Evolutionary conservation across 441 rosid species (phyloP), one percentile per base, ranked within the genome.

Genomic region (Adansonia madagascariensis): DNA sequence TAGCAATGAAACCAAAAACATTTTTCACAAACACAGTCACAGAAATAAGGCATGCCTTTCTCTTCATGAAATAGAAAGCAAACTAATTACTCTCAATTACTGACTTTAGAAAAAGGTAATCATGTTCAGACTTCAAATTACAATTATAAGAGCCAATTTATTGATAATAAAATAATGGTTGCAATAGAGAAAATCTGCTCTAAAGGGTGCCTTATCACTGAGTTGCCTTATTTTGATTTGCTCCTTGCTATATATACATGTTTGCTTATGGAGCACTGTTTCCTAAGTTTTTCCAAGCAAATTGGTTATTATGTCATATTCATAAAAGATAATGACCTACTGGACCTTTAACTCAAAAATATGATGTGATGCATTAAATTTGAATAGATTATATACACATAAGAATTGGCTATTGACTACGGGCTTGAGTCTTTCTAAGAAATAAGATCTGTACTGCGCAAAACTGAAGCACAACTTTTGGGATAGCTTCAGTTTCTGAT

Each of bases 361-460:
- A 49, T 46, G 31, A 55, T 27, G 41, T 8, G 72, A 71, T 43
- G 27, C 78, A 69, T 39, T 7, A 56, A 60, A 59, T n/a, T 73
- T 63, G 24, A 63, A n/a, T 2, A 73, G 24, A 75, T 75, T 24
- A 75, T 77, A 57, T 85, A 83, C 83, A 81, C 8, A 76, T 63
- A 71, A 74, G 75, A 57, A 27, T 49, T 66, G 79, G 70, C 80
- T 55, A 69, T 18, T 5, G 65, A 77, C 31, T 60, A 71, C 59
- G 43, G 47, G 80, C 55, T 75, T 39, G 24, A 46, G 47, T 47
- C 43, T 46, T 60, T 43, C 77, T 39, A 59, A 69, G 59, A 73
- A 67, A 59, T 79, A 75, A 74, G 63, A 72, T 75, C 77, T 78
- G 79, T 79, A 82, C 84, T 74, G 63, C 22, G 71, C 83, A 74